A percentile compares a stretch with the other conserved stretches of the same genome.
Conservation (phyloP, 768 basidiomycete genomes). For the Cystofilobasidium macerans region DNA sequence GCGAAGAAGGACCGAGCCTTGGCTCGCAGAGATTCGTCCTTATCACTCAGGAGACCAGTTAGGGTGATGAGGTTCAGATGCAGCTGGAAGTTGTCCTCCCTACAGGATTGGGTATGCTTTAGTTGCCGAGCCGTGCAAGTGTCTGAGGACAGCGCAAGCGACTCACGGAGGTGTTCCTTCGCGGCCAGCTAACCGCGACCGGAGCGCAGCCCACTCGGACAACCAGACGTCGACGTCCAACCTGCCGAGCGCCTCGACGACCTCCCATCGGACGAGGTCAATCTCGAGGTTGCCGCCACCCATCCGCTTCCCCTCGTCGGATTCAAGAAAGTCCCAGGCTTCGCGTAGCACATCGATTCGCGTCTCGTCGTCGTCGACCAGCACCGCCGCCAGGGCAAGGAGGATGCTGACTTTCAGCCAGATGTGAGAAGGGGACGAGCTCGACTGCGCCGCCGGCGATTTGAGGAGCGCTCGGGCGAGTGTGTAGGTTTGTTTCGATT, state of each 20-base stretch:
- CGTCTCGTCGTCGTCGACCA: background rate
- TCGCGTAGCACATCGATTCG: slow-evolving; percentile 58
- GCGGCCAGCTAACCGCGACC: background rate
- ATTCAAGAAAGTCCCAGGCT: slow-evolving; percentile 56
- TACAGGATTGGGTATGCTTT: too few species aligned
- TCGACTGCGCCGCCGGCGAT: slow-evolving; percentile 42
- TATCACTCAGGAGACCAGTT: background rate
- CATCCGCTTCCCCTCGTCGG: slow-evolving; percentile 55
- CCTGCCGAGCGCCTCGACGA: slow-evolving; percentile 49
- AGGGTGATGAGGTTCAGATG: slow-evolving; percentile 25
- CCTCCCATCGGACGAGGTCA: slow-evolving; percentile 62
- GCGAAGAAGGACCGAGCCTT: slow-evolving; percentile 44
- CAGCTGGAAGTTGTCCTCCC: slow-evolving; percentile 19
- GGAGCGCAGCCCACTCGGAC: slow-evolving; percentile 15
- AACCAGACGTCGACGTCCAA: slow-evolving; percentile 10
- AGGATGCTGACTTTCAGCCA: slow-evolving; percentile 63
- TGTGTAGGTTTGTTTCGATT: slow-evolving; percentile 45
- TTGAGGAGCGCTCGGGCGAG: slow-evolving; percentile 61
- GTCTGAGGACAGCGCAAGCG: background rate
- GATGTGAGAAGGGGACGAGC: slow-evolving; percentile 57
- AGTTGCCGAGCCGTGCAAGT: background rate
- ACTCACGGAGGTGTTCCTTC: slow-evolving; percentile 7
- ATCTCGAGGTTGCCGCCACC: slow-evolving; percentile 61
- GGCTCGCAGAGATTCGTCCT: background rate
- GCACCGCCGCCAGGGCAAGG: slow-evolving; percentile 36